A percentile compares a stretch with the other conserved stretches of the same genome.
Conservation (phyloP, 1,139 yeast genomes). For the Candida sojae region DNA sequence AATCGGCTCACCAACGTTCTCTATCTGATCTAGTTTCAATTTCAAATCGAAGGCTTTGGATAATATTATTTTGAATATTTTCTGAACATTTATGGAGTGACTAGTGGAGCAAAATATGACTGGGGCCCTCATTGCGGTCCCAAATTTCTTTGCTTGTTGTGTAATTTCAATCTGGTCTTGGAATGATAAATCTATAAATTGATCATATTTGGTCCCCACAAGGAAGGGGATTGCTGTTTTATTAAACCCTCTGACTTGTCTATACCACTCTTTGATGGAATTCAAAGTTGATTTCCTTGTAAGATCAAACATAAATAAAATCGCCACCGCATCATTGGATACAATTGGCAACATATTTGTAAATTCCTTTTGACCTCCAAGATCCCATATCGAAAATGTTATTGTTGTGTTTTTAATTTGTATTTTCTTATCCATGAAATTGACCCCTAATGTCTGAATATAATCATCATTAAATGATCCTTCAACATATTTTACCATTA, state of each 20-base stretch:
- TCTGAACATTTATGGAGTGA: constrained; percentile 91
- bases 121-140: constrained; percentile 89
- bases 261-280: constrained; percentile 91
- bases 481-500: constrained; percentile 96
- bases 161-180: constrained; percentile 88
- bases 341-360: constrained; percentile 95
- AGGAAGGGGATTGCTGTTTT: constrained; percentile 89
- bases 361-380: constrained; percentile 96
- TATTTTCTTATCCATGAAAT: constrained; percentile 90
- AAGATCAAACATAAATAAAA: constrained; percentile 88
- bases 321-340: constrained; percentile 91
- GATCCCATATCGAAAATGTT: constrained; percentile 92
- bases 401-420: constrained; percentile 87
- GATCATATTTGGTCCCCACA: constrained; percentile 93
- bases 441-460: constrained; percentile 92
- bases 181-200: constrained; percentile 75
- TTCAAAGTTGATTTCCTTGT: constrained; percentile 85
- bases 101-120: constrained; percentile 90
- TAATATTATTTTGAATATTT: constrained; percentile 87
- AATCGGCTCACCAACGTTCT: constrained; percentile 85
- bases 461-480: constrained; percentile 91
- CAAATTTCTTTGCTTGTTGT: constrained; percentile 82
- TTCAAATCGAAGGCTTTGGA: constrained; percentile 91
- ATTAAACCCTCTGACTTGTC: constrained; percentile 90
- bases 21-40: constrained; percentile 81